These are phyloP conservation scores for Monilinia aucupariae DNA, from an alignment of 2,329 filamentous ascomycete species.

Conservation along the genomic window DNA sequence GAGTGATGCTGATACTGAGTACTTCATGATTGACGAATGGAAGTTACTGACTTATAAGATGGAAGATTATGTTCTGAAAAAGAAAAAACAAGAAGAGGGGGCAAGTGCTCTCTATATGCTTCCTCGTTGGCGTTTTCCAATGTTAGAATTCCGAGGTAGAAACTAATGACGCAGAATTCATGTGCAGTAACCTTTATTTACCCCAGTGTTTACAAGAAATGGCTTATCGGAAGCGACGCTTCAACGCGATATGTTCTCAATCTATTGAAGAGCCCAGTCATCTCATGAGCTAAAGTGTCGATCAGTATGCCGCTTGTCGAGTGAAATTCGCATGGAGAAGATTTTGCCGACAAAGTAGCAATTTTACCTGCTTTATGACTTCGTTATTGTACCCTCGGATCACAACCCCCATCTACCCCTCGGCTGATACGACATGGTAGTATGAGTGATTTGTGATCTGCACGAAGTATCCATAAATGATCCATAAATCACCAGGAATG, in stretches of 20 bases:
- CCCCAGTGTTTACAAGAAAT: background rate
- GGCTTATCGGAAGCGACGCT: background rate
- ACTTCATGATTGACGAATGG: conserved; percentile 10
- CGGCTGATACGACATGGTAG: background rate
- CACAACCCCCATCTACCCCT: background rate
- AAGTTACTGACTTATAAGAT: background rate
- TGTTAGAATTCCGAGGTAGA: background rate
- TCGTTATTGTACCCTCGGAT: background rate
- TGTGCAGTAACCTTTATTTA: background rate
- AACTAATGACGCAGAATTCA: background rate
- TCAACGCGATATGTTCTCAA: background rate
- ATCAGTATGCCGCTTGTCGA: background rate
- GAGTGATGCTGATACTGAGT: conserved; percentile 1
- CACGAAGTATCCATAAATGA: background rate
- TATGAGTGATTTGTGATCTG: background rate
- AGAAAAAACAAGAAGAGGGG: background rate
- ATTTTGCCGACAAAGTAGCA: background rate
- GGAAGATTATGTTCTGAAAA: background rate
- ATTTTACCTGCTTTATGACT: background rate
- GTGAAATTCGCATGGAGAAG: background rate
- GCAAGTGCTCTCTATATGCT: conserved; percentile 3
- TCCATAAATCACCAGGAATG: background rate
- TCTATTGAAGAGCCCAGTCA: background rate
- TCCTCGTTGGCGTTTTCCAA: background rate
- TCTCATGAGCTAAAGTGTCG: background rate